These are phyloP conservation scores for Naganishia vishniacii DNA, from an alignment of 768 basidiomycete species.

Conservation along the genomic window DNA sequence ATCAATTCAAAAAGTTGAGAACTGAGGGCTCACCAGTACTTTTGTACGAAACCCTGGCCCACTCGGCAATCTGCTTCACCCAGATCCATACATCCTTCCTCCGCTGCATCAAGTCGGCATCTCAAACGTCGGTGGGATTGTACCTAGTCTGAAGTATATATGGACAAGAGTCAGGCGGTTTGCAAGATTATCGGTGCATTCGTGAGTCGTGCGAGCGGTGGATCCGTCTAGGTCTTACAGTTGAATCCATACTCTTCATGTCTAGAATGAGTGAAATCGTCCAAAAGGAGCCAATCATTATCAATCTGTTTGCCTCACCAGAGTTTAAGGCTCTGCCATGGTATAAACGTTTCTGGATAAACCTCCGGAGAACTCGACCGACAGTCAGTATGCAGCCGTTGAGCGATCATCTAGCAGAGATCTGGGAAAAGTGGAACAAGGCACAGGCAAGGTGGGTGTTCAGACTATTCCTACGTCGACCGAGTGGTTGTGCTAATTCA, in stretches of 20 bases:
- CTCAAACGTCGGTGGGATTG: constrained; percentile 3
- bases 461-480: background rate
- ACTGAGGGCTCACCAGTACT: no score
- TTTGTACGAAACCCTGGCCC: no score
- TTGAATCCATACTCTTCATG: background rate
- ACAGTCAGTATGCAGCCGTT: constrained; percentile 10
- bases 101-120: constrained; percentile 13
- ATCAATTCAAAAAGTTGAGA: no score
- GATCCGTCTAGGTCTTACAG: background rate
- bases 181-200: background rate
- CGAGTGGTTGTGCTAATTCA: no score
- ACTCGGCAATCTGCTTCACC: background rate
- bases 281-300: constrained; percentile 14
- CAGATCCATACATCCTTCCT: constrained; percentile 15
- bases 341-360: constrained; percentile 4
- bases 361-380: background rate
- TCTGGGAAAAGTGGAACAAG: constrained; percentile 18
- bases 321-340: constrained; percentile 5
- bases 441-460: constrained; percentile 5
- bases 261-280: constrained; percentile 3
- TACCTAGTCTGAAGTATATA: constrained; percentile 8
- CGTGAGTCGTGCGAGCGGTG: background rate
- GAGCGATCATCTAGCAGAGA: constrained; percentile 15
- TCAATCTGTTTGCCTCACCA: constrained; percentile 5
- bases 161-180: background rate